phyloP scores from a whole-genome alignment of 2,329 filamentous ascomycete species.

The Aureobasidium leucospermi region DNA sequence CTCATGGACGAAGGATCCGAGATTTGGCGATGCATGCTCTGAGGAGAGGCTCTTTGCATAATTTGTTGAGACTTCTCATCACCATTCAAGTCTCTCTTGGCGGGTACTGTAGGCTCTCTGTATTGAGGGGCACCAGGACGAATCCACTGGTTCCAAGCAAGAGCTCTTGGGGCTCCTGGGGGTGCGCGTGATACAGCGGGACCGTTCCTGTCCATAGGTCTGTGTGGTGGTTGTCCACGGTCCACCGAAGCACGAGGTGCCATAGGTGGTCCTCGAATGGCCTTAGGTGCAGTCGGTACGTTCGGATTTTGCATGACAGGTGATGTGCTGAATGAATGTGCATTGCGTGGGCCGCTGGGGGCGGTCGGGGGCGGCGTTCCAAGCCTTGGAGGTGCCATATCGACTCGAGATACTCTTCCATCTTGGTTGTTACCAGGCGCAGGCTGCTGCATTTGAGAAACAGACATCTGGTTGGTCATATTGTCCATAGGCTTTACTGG shows the following conservation, averaged over 20 bases:
- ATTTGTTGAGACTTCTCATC: slow-evolving; percentile 30
- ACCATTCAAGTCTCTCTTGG: slow-evolving; percentile 37
- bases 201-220: slow-evolving; percentile 17
- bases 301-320: slow-evolving; percentile 25
- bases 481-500: neutral
- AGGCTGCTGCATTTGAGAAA: neutral
- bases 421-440: neutral
- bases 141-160: slow-evolving; percentile 36
- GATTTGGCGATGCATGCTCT: neutral
- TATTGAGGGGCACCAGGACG: slow-evolving; percentile 30
- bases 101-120: slow-evolving; percentile 29
- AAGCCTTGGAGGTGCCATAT: slow-evolving; percentile 9
- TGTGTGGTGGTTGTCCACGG: slow-evolving; percentile 15
- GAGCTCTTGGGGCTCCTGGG: slow-evolving; percentile 23
- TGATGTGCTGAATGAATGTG: slow-evolving; percentile 27
- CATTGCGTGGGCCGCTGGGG: slow-evolving; percentile 14
- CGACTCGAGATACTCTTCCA: neutral
- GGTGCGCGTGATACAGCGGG: slow-evolving; percentile 19
- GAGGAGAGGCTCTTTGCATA: neutral
- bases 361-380: slow-evolving; percentile 15
- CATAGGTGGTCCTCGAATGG: slow-evolving; percentile 23
- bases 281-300: slow-evolving; percentile 31
- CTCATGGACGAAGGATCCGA: neutral
- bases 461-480: neutral
- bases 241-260: slow-evolving; percentile 20